phyloP scores from a whole-genome alignment of 2,329 filamentous ascomycete genomes.

The Aspergillus melleus region DNA sequence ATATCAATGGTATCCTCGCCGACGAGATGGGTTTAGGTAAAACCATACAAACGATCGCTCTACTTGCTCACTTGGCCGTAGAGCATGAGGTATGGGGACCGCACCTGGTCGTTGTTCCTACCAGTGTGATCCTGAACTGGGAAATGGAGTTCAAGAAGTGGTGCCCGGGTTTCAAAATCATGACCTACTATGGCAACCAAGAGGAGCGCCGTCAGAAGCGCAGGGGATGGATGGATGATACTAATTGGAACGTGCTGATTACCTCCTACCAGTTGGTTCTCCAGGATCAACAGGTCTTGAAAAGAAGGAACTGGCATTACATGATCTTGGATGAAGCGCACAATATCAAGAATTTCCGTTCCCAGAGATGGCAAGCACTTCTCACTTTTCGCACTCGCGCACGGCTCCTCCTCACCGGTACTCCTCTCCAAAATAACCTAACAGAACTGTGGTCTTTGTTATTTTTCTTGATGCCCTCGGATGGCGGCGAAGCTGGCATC shows the following conservation, averaged over 20 bases:
- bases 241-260: constrained; percentile 95
- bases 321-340: constrained; percentile 98
- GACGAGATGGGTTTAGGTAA: constrained; percentile 99
- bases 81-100: constrained; percentile 92
- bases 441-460: constrained; percentile 96
- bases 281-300: constrained; percentile 91
- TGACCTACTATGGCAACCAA: constrained; percentile 93
- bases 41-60: constrained; percentile 94
- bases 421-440: constrained; percentile 93
- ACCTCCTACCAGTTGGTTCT: constrained; percentile 96
- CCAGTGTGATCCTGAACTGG: constrained; percentile 99
- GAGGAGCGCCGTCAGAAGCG: constrained; percentile 91
- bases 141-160: constrained; percentile 99
- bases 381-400: constrained; percentile 90
- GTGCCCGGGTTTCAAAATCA: constrained; percentile 95
- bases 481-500: constrained; percentile 68
- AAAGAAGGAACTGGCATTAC: constrained; percentile 91
- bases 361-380: constrained; percentile 92
- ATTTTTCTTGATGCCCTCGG: constrained; percentile 93
- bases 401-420: constrained; percentile 85
- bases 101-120: constrained; percentile 93
- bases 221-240: constrained; percentile 88
- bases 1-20: constrained; percentile 92
- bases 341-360: constrained; percentile 99
- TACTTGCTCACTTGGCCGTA: constrained; percentile 89